Evolutionary conservation across 2,329 filamentous ascomycete species (phyloP).

Genomic region (Fusarium sp.): DNA sequence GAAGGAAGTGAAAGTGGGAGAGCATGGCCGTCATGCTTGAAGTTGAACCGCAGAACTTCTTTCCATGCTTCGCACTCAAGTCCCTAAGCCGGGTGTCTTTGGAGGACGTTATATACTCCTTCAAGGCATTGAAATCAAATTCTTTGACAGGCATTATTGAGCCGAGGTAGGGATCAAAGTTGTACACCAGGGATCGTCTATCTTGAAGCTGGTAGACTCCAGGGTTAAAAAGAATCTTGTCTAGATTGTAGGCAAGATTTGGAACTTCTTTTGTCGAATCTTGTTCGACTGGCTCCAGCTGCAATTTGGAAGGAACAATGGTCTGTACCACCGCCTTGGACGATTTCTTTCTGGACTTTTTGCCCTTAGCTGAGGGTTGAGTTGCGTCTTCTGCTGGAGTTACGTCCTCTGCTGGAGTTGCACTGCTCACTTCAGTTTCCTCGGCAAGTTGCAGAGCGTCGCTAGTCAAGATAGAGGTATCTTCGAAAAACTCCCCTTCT

Average conservation of each 20-base stretch:
- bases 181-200: slow-evolving; percentile 85
- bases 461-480: too few relatives aligned
- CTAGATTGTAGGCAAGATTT: slow-evolving; percentile 75
- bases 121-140: slow-evolving; percentile 89
- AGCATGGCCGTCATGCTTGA: slow-evolving; percentile 94
- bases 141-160: slow-evolving; percentile 92
- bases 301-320: slow-evolving; percentile 41
- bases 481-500: too few relatives aligned
- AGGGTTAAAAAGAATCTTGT: slow-evolving; percentile 93
- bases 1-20: slow-evolving; percentile 89
- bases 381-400: not conserved
- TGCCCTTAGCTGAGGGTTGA: not conserved
- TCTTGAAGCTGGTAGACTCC: slow-evolving; percentile 94
- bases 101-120: slow-evolving; percentile 90
- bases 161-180: slow-evolving; percentile 94
- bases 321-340: slow-evolving; percentile 43
- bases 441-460: not conserved
- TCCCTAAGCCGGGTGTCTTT: slow-evolving; percentile 76
- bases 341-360: slow-evolving; percentile 3
- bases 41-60: slow-evolving; percentile 92
- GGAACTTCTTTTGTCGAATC: slow-evolving; percentile 58
- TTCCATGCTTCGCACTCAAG: slow-evolving; percentile 71
- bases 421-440: not conserved
- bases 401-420: not conserved
- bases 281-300: slow-evolving; percentile 47